These are phyloP conservation scores for Rhodotorula sphaerocarpa DNA, from an alignment of 768 basidiomycete genomes.

Conservation along the genomic window DNA sequence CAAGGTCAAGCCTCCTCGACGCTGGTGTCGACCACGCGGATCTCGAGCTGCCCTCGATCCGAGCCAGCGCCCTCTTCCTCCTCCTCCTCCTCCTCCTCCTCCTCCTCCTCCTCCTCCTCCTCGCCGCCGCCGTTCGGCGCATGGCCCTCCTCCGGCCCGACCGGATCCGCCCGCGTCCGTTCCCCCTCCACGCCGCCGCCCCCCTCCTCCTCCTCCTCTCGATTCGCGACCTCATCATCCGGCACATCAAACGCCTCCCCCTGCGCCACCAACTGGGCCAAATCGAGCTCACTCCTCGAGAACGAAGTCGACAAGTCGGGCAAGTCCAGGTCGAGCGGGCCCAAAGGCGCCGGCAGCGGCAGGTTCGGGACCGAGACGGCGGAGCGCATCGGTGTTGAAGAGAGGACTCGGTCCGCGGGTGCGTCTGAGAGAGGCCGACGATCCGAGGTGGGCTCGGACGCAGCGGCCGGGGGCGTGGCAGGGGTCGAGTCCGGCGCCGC, in stretches of 20 bases:
- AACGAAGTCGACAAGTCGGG: slow-evolving; percentile 6
- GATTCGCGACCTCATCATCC: too few species aligned
- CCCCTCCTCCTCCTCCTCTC: background rate
- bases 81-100: background rate
- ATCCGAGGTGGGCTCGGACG: background rate
- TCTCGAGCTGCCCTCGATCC: background rate
- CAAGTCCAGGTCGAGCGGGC: background rate
- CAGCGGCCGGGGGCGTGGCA: too few species aligned
- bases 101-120: background rate
- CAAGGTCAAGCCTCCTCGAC: too few species aligned
- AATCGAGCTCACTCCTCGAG: background rate
- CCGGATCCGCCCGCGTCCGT: too few species aligned
- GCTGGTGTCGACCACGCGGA: background rate
- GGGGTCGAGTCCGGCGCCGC: background rate
- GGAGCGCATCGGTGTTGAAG: too few species aligned
- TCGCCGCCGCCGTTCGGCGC: too few species aligned
- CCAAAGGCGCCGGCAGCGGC: background rate
- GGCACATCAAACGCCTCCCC: too few species aligned
- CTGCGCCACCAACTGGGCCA: background rate
- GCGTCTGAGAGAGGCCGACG: too few species aligned
- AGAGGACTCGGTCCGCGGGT: too few species aligned
- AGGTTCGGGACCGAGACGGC: too few species aligned
- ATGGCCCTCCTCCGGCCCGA: too few species aligned
- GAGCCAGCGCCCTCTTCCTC: background rate
- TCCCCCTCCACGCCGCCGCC: too few species aligned